Conservation (phyloP, 495 filamentous ascomycete species). For the Lindgomyces ingoldianus region DNA sequence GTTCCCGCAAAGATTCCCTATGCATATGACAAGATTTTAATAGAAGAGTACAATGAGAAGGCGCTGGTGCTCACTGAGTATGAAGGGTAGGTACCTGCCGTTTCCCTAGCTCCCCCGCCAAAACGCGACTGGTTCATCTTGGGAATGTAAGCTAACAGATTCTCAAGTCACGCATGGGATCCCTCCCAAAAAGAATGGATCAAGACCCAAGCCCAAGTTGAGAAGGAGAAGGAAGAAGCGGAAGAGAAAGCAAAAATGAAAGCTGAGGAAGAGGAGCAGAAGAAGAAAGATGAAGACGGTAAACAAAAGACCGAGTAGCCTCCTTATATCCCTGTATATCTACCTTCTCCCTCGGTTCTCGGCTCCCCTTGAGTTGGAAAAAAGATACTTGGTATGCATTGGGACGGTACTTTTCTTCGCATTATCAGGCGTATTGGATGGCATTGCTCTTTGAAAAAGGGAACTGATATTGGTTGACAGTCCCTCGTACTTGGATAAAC, state of each 20-base stretch:
- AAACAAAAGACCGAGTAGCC: background rate
- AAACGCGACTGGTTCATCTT: too few relatives aligned
- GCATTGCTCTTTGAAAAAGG: background rate
- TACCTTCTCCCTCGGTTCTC: too few relatives aligned
- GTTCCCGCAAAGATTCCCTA: conserved; percentile 63
- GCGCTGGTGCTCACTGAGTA: conserved; percentile 55
- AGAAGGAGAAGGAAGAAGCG: conserved; percentile 24
- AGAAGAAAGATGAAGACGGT: conserved; percentile 17
- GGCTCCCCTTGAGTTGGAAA: too few relatives aligned
- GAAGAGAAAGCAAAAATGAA: conserved; percentile 24
- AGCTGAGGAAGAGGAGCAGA: conserved; percentile 23
- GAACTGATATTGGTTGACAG: background rate
- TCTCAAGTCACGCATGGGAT: conserved; percentile 43
- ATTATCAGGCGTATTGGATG: background rate
- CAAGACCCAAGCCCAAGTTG: conserved; percentile 44
- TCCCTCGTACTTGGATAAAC: background rate
- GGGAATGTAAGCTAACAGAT: conserved; percentile 35
- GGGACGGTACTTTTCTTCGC: too few relatives aligned
- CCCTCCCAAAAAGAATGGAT: conserved; percentile 53
- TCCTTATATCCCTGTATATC: background rate
- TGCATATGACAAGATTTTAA: conserved; percentile 60
- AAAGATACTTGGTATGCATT: too few relatives aligned
- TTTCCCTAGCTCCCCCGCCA: too few relatives aligned
- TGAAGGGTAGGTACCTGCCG: conserved; percentile 52
- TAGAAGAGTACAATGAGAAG: conserved; percentile 58